phyloP scores from a whole-genome alignment of 1,284 basidiomycete species.

The Inonotus hispidus region DNA sequence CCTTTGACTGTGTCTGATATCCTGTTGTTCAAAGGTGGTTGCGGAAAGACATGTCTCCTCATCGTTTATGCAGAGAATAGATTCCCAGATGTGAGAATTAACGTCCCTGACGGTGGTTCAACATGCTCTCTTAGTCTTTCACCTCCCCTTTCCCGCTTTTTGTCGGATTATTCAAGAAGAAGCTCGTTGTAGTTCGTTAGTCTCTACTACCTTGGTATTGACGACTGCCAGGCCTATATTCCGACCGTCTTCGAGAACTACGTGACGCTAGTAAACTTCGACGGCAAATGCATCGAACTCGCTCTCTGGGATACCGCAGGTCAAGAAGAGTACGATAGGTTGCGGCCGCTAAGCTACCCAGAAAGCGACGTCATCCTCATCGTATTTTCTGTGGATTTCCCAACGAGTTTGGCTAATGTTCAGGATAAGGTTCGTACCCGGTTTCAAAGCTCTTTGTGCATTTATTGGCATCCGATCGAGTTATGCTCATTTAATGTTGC shows the following conservation, averaged over 20 bases:
- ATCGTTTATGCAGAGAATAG: constrained; percentile 97
- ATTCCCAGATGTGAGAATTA: constrained; percentile 92
- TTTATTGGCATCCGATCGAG: constrained; percentile 2
- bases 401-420: constrained; percentile 91
- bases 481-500: not conserved
- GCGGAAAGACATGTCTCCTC: constrained; percentile 87
- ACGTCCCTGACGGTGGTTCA: not conserved
- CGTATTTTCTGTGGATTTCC: constrained; percentile 96
- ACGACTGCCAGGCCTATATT: constrained; percentile 73
- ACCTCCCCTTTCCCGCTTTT: not conserved
- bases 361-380: constrained; percentile 96
- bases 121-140: not conserved
- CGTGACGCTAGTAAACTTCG: constrained; percentile 84
- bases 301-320: constrained; percentile 98
- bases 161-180: not conserved
- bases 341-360: constrained; percentile 92
- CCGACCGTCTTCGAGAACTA: constrained; percentile 99
- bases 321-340: constrained; percentile 95
- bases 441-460: not conserved
- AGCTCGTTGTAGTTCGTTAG: constrained; percentile 30
- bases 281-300: constrained; percentile 88
- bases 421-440: constrained; percentile 72
- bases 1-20: constrained; percentile 17
- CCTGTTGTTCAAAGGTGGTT: constrained; percentile 46
- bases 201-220: constrained; percentile 1